Conservation (phyloP, 2,329 filamentous ascomycete genomes). For the Claviceps sp. region DNA sequence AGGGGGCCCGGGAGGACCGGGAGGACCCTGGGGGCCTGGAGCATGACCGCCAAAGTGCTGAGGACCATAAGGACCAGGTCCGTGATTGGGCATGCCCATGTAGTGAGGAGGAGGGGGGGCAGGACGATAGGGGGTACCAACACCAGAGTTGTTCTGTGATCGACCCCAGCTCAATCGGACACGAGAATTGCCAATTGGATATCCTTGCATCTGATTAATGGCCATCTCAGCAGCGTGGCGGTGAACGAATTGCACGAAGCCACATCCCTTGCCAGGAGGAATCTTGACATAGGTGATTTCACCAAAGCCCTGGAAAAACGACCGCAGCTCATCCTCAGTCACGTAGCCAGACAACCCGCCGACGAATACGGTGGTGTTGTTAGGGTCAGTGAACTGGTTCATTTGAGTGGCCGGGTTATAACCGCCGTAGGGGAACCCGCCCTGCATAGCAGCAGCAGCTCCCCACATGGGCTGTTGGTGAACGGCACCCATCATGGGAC, state of each 20-base stretch:
- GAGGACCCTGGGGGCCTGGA: slow-evolving; percentile 23
- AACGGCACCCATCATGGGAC: slow-evolving; percentile 30
- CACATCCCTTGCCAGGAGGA: slow-evolving; percentile 94
- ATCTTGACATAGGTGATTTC: slow-evolving; percentile 99
- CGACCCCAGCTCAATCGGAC: slow-evolving; percentile 96
- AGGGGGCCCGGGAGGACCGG: slow-evolving; percentile 23
- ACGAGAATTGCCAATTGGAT: slow-evolving; percentile 96
- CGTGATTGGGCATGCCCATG: slow-evolving; percentile 33
- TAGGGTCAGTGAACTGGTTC: slow-evolving; percentile 99
- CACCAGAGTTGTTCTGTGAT: slow-evolving; percentile 97
- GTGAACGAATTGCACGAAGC: slow-evolving; percentile 98
- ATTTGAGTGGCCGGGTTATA: slow-evolving; percentile 48
- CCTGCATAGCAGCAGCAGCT: slow-evolving; percentile 18
- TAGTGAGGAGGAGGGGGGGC: slow-evolving; percentile 56
- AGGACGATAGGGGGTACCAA: slow-evolving; percentile 91
- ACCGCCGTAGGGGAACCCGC: slow-evolving; percentile 25
- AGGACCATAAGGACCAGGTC: slow-evolving; percentile 28
- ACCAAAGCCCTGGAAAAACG: slow-evolving; percentile 98
- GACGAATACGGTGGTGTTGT: slow-evolving; percentile 98
- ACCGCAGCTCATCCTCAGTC: slow-evolving; percentile 97
- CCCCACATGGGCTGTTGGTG: slow-evolving; percentile 32
- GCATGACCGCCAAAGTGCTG: slow-evolving; percentile 22
- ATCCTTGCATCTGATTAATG: slow-evolving; percentile 99
- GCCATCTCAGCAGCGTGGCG: slow-evolving; percentile 98
- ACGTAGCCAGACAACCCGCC: slow-evolving; percentile 95